These are phyloP conservation scores for Hericium coralloides DNA, from an alignment of 768 basidiomycete species.

Conservation along the genomic window DNA sequence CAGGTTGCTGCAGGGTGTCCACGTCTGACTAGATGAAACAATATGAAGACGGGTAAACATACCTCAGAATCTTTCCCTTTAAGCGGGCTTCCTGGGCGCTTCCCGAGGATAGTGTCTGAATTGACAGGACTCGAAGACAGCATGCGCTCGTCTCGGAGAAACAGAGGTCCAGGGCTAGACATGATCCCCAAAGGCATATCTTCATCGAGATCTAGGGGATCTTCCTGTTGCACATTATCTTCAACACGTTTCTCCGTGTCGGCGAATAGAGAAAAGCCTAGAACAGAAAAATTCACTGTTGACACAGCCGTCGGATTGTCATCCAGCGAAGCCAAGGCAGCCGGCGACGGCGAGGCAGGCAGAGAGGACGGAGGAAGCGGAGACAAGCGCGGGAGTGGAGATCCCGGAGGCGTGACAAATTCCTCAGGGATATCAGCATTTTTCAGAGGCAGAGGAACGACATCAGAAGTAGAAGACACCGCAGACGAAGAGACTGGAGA, in stretches of 20 bases:
- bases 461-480: too few relatives aligned
- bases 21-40: too few relatives aligned
- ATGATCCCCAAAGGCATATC: not conserved
- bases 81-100: not conserved
- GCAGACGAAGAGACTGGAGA: too few relatives aligned
- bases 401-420: not conserved
- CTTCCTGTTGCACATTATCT: not conserved
- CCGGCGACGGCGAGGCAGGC: not conserved
- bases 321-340: not conserved
- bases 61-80: not conserved
- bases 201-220: too few relatives aligned
- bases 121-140: not conserved
- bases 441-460: too few relatives aligned
- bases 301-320: not conserved
- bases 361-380: not conserved
- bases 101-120: not conserved
- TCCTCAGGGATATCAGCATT: not conserved
- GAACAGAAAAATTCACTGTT: not conserved
- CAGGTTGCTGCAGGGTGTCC: too few relatives aligned
- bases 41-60: too few relatives aligned
- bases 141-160: not conserved
- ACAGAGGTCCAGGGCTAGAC: slow-evolving; percentile 1
- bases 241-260: not conserved
- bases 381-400: not conserved
- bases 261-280: not conserved